phyloP scores from a whole-genome alignment of 2,329 filamentous ascomycete genomes.

The Orbilia oligospora region DNA sequence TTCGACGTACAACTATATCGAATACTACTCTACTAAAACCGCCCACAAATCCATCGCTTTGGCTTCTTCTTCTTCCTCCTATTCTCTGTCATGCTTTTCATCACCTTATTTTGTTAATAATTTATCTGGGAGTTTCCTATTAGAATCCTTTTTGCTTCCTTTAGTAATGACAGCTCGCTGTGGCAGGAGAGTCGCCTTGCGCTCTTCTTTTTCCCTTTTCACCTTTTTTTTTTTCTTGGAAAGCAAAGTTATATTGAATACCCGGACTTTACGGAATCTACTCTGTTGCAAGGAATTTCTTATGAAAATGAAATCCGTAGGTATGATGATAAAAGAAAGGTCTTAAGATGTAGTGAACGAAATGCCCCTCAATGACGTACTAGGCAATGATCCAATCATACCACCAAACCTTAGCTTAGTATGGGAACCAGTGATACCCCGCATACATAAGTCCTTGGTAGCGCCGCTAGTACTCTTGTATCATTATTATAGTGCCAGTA shows the following conservation, averaged over 20 bases:
- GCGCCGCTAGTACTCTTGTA: not conserved
- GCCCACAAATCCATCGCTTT: constrained; percentile 9
- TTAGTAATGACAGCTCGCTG: constrained; percentile 8
- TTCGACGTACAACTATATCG: constrained; percentile 14
- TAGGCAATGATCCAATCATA: too few species aligned
- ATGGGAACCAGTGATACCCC: not conserved
- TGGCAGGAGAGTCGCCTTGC: constrained; percentile 3
- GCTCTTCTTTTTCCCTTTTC: not conserved
- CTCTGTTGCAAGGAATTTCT: constrained; percentile 1
- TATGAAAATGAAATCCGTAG: not conserved
- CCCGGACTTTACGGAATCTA: constrained; percentile 7
- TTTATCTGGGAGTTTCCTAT: constrained; percentile 14
- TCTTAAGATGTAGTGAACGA: not conserved
- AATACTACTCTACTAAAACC: constrained; percentile 14
- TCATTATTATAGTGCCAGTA: not conserved
- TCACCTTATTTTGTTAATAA: constrained; percentile 14
- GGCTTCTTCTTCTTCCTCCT: not conserved
- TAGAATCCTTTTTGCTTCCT: constrained; percentile 14
- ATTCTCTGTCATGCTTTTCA: not conserved
- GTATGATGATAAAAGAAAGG: not conserved
- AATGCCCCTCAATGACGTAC: not conserved
- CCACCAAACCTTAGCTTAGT: too few species aligned
- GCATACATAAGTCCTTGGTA: not conserved
- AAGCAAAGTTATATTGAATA: constrained; percentile 7
- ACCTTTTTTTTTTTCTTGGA: not conserved